A percentile compares a stretch with the other conserved stretches of the same genome.
These are phyloP conservation scores for Ophiostoma ulmi DNA, from an alignment of 2,329 filamentous ascomycete genomes.

Conservation along the genomic window DNA sequence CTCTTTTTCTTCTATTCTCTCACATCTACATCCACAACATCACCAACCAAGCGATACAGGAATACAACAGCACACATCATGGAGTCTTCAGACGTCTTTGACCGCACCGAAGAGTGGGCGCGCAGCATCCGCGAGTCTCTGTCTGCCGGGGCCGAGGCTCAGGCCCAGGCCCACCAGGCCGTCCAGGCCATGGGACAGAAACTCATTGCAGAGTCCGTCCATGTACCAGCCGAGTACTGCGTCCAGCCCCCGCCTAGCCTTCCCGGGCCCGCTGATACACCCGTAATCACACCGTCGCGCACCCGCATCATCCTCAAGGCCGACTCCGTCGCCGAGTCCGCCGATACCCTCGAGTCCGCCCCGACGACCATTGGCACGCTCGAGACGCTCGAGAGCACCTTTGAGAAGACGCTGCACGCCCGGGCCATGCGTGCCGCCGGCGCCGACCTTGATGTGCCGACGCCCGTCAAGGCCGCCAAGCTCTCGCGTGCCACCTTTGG, in stretches of 20 bases:
- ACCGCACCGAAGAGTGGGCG: slow-evolving; percentile 56
- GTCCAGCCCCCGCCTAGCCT: not conserved
- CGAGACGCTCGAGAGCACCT: slow-evolving; percentile 15
- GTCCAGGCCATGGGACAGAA: not conserved
- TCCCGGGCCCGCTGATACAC: not conserved
- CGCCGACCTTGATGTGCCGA: slow-evolving; percentile 15
- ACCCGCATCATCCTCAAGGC: slow-evolving; percentile 12
- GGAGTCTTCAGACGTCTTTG: slow-evolving; percentile 17
- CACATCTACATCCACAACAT: not conserved
- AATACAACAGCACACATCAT: not conserved
- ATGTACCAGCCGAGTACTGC: not conserved
- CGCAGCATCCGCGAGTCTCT: slow-evolving; percentile 52
- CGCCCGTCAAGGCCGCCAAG: slow-evolving; percentile 27
- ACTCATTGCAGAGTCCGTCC: not conserved
- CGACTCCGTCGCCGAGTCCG: not conserved
- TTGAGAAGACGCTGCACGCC: slow-evolving; percentile 9
- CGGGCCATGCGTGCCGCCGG: slow-evolving; percentile 14
- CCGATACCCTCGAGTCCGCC: not conserved
- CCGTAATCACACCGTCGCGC: slow-evolving; percentile 16
- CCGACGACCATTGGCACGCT: not conserved
- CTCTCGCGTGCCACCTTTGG: slow-evolving; percentile 25
- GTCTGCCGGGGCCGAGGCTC: slow-evolving; percentile 47
- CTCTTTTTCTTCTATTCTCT: not conserved
- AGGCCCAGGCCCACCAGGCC: slow-evolving; percentile 51
- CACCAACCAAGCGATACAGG: not conserved